phyloP scores from a whole-genome alignment of 176 grass and related monocot species.

The Otatea glauca region DNA sequence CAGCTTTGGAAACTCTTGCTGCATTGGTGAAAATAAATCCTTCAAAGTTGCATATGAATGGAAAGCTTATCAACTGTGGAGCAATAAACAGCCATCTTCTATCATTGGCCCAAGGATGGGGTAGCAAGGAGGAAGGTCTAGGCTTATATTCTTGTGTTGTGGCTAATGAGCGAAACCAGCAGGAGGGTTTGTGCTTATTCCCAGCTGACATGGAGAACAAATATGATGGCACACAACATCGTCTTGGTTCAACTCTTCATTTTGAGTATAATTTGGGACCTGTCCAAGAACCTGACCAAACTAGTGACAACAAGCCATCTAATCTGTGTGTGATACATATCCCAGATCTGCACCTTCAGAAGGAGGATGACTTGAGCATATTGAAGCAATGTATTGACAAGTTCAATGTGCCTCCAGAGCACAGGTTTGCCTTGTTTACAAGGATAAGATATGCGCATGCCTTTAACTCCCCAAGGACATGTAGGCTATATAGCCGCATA shows the following conservation, averaged over 20 bases:
- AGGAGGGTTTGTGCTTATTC: conserved; percentile 71
- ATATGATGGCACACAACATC: conserved; percentile 70
- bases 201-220: conserved; percentile 78
- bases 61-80: conserved; percentile 83
- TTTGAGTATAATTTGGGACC: conserved; percentile 78
- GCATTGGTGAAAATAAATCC: conserved; percentile 92
- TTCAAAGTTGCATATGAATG: conserved; percentile 94
- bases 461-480: conserved; percentile 66
- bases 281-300: conserved; percentile 49
- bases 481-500: conserved; percentile 86
- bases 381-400: conserved; percentile 79
- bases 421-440: conserved; percentile 90
- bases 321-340: conserved; percentile 90
- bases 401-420: conserved; percentile 79
- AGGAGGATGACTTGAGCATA: conserved; percentile 90
- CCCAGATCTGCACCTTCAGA: conserved; percentile 80
- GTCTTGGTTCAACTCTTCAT: conserved; percentile 94
- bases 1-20: conserved; percentile 86
- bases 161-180: conserved; percentile 83
- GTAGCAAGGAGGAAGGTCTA: conserved; percentile 98
- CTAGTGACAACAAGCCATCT: conserved; percentile 54
- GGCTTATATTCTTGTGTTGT: conserved; percentile 93
- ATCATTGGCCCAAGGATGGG: conserved; percentile 97
- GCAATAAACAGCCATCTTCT: conserved; percentile 82
- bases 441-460: conserved; percentile 94